Base-by-base conservation (phyloP, 78 protist genomes). In the Blattamonas nauphoetae region DNA sequence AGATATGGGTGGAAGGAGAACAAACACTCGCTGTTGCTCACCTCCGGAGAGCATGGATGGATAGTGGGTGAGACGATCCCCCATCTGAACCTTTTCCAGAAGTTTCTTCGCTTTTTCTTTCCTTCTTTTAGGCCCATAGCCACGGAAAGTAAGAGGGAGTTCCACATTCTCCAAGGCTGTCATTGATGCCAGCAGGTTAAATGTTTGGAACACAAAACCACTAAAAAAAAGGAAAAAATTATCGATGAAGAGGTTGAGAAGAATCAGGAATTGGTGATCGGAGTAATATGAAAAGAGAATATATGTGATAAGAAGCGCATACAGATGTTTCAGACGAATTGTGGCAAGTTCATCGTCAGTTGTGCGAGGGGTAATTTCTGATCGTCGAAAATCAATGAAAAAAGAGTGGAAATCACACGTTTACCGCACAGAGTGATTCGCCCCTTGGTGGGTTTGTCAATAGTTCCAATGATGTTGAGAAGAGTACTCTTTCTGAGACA, bases 141-240 rank as follows among this genome's bases (percentile, higher is more conserved):
- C 98, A 21, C 64, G 41, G 33, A 96, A 88, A 33, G 95, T 92
- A 95, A 96, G 94, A 21, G 98, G 98, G 92, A 96, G 38, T 86
- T 93, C 94, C 32, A 96, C 98, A 89, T 96, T 96, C 84, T 94
- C 97, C 35, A 90, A 45, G 34, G 97, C 97, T 0, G 96, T 93
- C 89, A 96, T 88, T 33, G 96, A 89, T 45, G 96, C 77, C 32
- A 96, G 90, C 89, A 96, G 88, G 90, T 96, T 96, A 92, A 96
- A 96, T 11, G 97, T 94, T 90, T 95, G 97, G 80, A 95, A 95
- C 78, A 95, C 98, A 78, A 95, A 95, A 32, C 97, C 98, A 38
- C 89, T 81, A 2, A 0, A 1, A 41, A 5, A 2, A 2, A 71
- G 33, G 5, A 86, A 77, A 84, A 84, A n/a, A 3, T 3, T 84